Evolutionary conservation across 495 filamentous ascomycete genomes (phyloP).

Genomic region (Haplographium delicatum): DNA sequence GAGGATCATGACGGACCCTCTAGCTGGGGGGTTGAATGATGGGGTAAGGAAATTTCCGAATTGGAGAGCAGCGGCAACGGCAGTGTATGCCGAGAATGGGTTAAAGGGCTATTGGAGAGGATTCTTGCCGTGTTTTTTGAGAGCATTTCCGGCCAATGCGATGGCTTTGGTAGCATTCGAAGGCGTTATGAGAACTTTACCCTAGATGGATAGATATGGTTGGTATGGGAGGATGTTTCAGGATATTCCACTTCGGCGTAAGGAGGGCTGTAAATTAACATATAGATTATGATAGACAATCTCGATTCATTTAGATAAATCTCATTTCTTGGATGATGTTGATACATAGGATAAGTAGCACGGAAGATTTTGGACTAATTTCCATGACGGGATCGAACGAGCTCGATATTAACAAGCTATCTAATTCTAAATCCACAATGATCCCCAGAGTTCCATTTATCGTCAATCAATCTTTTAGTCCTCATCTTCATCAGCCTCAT

Average conservation of each 20-base stretch:
- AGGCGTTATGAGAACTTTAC: conserved; percentile 77
- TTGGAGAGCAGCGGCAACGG: conserved; percentile 76
- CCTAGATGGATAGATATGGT: conserved; percentile 30
- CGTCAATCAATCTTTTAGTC: conserved; percentile 54
- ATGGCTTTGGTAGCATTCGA: conserved; percentile 92
- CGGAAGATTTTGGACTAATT: background rate
- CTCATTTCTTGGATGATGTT: background rate
- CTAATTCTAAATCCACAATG: conserved; percentile 1
- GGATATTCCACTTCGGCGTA: background rate
- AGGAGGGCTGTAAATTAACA: background rate
- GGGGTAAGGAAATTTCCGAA: conserved; percentile 61
- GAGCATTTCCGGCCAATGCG: conserved; percentile 95
- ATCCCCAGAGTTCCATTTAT: conserved; percentile 4
- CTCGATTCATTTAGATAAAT: conserved; percentile 7
- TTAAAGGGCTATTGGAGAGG: conserved; percentile 84
- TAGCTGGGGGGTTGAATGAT: conserved; percentile 65
- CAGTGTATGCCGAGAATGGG: conserved; percentile 71
- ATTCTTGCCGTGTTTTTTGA: conserved; percentile 85
- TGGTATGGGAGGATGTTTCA: background rate
- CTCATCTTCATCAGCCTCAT: conserved; percentile 94
- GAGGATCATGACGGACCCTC: conserved; percentile 90
- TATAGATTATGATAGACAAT: conserved; percentile 9
- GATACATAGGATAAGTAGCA: no score
- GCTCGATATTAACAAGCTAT: conserved; percentile 13
- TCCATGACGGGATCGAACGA: conserved; percentile 6